Evolutionary conservation across 2,329 filamentous ascomycete genomes (phyloP).

Genomic region (Didymellaceae sp.): DNA sequence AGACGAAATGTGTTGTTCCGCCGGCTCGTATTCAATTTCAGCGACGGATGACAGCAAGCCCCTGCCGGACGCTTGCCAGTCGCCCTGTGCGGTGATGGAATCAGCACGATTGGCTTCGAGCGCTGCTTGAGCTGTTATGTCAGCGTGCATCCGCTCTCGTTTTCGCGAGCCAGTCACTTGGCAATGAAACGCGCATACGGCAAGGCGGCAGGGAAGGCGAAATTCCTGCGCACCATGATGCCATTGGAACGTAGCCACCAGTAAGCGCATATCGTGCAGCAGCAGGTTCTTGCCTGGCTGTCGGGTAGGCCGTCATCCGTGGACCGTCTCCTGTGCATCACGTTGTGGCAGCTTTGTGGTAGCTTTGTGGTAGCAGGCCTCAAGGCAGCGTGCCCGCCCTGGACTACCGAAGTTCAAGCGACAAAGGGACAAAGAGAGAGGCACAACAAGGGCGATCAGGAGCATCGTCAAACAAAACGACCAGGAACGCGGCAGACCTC

Average conservation of each 20-base stretch:
- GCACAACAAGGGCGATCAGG: slow-evolving; percentile 14
- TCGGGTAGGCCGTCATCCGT: not conserved
- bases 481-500: slow-evolving; percentile 17
- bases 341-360: not conserved
- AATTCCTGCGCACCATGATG: slow-evolving; percentile 17
- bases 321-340: too few relatives aligned
- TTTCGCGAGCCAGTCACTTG: slow-evolving; percentile 20
- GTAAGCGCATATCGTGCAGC: slow-evolving; percentile 7
- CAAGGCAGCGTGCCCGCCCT: slow-evolving; percentile 3
- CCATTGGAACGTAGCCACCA: slow-evolving; percentile 18
- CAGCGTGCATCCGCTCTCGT: slow-evolving; percentile 5
- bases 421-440: slow-evolving; percentile 12
- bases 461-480: slow-evolving; percentile 28
- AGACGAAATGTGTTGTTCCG: slow-evolving; percentile 9
- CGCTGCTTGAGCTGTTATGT: not conserved
- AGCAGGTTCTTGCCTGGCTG: slow-evolving; percentile 2
- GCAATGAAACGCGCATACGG: slow-evolving; percentile 17
- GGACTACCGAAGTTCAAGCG: slow-evolving; percentile 1
- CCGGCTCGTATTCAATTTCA: slow-evolving; percentile 16
- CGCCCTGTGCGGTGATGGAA: slow-evolving; percentile 10
- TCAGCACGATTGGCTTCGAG: slow-evolving; percentile 15
- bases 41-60: slow-evolving; percentile 23
- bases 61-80: slow-evolving; percentile 15
- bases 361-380: slow-evolving; percentile 3
- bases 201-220: slow-evolving; percentile 17